Evolutionary conservation across 805 yeast species (phyloP).

Genomic region (Kuraishia hungarica): DNA sequence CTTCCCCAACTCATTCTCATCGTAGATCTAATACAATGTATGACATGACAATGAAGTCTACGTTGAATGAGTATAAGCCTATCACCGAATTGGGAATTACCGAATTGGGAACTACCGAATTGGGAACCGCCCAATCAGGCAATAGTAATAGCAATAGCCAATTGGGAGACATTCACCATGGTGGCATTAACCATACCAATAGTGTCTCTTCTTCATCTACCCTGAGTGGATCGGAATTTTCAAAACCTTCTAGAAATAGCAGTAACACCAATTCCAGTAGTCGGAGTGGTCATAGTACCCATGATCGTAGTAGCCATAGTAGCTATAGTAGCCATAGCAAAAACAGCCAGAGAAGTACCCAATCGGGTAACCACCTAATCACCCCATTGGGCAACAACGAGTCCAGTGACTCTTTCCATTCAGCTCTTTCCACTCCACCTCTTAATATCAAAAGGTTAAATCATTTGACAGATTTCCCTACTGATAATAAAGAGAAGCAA

Average conservation of each 20-base stretch:
- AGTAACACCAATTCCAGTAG: not conserved
- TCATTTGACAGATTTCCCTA: not conserved
- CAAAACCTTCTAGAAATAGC: not conserved
- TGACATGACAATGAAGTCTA: no score
- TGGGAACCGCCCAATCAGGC: no score
- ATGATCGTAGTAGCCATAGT: not conserved
- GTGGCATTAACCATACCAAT: not conserved
- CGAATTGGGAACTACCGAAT: no score
- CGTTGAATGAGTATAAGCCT: no score
- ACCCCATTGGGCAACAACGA: not conserved
- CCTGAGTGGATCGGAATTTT: not conserved
- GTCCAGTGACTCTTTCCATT: not conserved
- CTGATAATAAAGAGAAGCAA: no score
- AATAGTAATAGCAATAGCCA: no score
- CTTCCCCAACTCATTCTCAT: no score
- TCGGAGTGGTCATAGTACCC: not conserved
- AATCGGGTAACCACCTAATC: no score
- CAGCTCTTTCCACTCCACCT: not conserved
- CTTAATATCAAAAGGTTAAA: not conserved
- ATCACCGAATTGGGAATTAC: no score
- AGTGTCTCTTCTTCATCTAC: not conserved
- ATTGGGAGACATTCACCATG: no score
- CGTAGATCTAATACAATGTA: no score
- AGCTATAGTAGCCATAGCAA: not conserved
- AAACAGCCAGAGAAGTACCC: not conserved